phyloP scores from a whole-genome alignment of 352 stramenopile genomes.

The Pythium pyrilobum region DNA sequence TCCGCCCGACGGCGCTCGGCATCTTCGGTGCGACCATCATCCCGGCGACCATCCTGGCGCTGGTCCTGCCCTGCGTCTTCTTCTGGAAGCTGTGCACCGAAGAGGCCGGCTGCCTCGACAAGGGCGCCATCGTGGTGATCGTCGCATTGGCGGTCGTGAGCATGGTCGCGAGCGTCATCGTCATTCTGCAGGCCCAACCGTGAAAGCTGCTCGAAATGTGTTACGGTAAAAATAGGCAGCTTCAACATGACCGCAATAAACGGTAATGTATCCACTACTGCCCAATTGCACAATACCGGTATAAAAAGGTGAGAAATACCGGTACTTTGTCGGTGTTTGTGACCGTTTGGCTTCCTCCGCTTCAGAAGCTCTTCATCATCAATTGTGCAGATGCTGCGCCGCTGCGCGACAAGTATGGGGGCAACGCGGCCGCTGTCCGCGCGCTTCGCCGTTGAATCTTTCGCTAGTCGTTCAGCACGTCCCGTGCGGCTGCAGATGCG shows the following conservation, averaged over 20 bases:
- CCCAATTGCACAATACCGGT: too few relatives aligned
- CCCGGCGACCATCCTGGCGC: slow-evolving; percentile 45
- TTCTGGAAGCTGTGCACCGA: slow-evolving; percentile 66
- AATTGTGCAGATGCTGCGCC: too few relatives aligned
- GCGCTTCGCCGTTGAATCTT: too few relatives aligned
- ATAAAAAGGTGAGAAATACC: too few relatives aligned
- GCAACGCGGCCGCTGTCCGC: too few relatives aligned
- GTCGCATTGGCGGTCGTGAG: slow-evolving; percentile 41
- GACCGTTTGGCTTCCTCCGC: too few relatives aligned
- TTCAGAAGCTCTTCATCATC: too few relatives aligned
- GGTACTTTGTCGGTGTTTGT: too few relatives aligned
- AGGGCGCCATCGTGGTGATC: slow-evolving; percentile 35
- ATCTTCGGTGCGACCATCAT: slow-evolving; percentile 67
- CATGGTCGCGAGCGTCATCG: slow-evolving; percentile 45
- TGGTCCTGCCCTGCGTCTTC: slow-evolving; percentile 63
- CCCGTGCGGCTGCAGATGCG: neutral
- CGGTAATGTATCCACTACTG: too few relatives aligned
- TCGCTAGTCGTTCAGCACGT: neutral
- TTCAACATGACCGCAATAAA: too few relatives aligned
- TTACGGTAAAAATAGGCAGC: neutral
- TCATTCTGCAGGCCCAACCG: slow-evolving; percentile 26
- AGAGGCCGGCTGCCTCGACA: slow-evolving; percentile 43
- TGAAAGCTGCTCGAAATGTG: too few relatives aligned
- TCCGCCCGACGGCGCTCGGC: slow-evolving; percentile 45
- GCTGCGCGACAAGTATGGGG: too few relatives aligned